These are phyloP conservation scores for Solanum stenotomum DNA, from an alignment of 257 asterid genomes.

Conservation along the genomic window DNA sequence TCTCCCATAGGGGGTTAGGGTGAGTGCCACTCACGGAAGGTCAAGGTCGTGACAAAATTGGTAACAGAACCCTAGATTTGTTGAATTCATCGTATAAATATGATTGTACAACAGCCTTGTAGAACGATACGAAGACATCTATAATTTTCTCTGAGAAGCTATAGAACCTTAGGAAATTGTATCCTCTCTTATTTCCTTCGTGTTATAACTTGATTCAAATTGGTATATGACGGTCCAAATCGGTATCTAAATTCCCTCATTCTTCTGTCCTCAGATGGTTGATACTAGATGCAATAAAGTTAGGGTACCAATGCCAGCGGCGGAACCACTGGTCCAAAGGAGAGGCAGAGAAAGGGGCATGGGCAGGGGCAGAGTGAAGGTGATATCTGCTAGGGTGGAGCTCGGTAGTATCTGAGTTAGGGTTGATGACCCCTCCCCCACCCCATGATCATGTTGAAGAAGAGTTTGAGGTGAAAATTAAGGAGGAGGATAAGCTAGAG, in stretches of 20 bases:
- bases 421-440: background rate
- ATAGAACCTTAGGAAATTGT: background rate
- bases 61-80: background rate
- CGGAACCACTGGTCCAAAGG: too few relatives aligned
- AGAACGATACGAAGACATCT: too few relatives aligned
- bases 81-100: too few relatives aligned
- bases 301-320: background rate
- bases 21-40: background rate
- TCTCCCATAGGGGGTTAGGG: background rate
- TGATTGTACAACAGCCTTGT: background rate
- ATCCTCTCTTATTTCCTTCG: background rate
- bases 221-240: background rate
- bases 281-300: background rate
- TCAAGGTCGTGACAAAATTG: background rate
- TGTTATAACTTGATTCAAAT: background rate
- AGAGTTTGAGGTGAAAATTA: background rate
- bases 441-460: background rate
- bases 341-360: background rate
- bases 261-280: background rate
- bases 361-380: background rate
- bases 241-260: too few relatives aligned
- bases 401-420: background rate
- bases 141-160: background rate
- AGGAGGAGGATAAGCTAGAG: too few relatives aligned
- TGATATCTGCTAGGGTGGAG: background rate